Base-by-base conservation (phyloP, 148 eudicot species). In the Agrostemma githago region DNA sequence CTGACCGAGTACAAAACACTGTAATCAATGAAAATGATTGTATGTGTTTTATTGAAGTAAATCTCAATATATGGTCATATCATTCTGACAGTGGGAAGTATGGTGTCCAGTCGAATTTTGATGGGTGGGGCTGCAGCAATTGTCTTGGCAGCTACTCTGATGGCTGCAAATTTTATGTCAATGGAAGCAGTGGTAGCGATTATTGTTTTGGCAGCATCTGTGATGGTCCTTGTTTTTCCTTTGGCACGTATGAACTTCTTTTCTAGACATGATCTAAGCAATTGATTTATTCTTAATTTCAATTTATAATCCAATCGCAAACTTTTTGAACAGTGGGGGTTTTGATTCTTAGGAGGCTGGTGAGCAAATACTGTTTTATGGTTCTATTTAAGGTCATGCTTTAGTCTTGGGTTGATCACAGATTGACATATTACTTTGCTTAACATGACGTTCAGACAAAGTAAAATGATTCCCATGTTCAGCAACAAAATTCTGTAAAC, bases 141-240 rank as follows among this genome's bases (percentile, higher is more conserved):
- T 79, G 90, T 85, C 78, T 79, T 94, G 85, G 89, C 88, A 77
- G 90, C 96, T 86, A 84, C 83, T 77, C 79, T 84, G 83, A 79
- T 85, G 90, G 87, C 91, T 79, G 83, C 82, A 73, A 84, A 82
- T 38, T 58, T 79, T 60, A 54, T 84, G 72, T 82, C 87, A 70
- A 39, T 82, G 78, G 82, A 81, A 78, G 80, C 84, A 68, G 76
- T 85, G 79, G 77, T 91, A 77, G 86, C 89, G 81, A 73, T 84
- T 83, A 75, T 79, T 79, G 92, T 76, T 26, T 42, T 84, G 81
- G 80, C 83, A 76, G 82, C 81, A 79, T 81, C 83, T 78, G 75
- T 84, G 71, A 77, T 79, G 74, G 72, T 79, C 79, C 66, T 79
- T 74, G 42, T 68, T 81, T 80, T 66, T 59, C 74, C 81, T 77